Base-by-base conservation (phyloP, 805 yeast species). In the Yamadazyma paraphyllophila region DNA sequence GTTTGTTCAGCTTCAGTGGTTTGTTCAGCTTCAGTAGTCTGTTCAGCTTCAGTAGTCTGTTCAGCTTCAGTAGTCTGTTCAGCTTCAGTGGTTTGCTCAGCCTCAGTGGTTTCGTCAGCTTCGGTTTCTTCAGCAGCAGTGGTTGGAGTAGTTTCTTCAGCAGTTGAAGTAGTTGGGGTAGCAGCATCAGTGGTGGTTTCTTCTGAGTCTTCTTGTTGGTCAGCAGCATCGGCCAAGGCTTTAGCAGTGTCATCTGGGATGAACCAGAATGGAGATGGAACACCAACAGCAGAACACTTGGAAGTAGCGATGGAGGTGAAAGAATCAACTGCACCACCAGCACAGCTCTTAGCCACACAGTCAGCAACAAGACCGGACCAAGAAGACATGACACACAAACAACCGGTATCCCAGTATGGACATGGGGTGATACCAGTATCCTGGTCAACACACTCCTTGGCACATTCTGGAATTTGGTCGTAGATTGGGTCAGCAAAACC, bases 391-490 rank as follows among this genome's bases (percentile, higher is more conserved):
- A 67, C 71, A 65, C 76, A 70, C 44, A 70, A 63, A 59, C 76
- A 70, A 20, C 76, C 76, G 39, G 74, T 63, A 53, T 70, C 76
- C 74, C 74, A 70, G 63, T 68, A 67, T 39, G 76, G 76, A 50
- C 76, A 70, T 39, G 74, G 74, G 15, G 73, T 67, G 36, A 54
- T 51, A 8, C 64, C 63, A 39, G 73, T 67, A 45, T 61, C 54
- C 36, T 53, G 52, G 37, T 44, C 51, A 24, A 68, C 63, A 60
- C 74, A 69, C 2, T 48, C 36, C 47, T 66, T 59, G 32, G 72
- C 74, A 58, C 74, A 69, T 11, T 55, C 49, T 14, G 74, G 73
- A 44, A 64, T 56, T n/a, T 47, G 47, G 49, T 42, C 59, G 50
- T 63, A 63, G 46, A 69, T 62, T 43, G 54, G 52, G 57, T 69